These are phyloP conservation scores for Pleurotus ostreatus DNA, from an alignment of 768 basidiomycete genomes.

Conservation along the genomic window DNA sequence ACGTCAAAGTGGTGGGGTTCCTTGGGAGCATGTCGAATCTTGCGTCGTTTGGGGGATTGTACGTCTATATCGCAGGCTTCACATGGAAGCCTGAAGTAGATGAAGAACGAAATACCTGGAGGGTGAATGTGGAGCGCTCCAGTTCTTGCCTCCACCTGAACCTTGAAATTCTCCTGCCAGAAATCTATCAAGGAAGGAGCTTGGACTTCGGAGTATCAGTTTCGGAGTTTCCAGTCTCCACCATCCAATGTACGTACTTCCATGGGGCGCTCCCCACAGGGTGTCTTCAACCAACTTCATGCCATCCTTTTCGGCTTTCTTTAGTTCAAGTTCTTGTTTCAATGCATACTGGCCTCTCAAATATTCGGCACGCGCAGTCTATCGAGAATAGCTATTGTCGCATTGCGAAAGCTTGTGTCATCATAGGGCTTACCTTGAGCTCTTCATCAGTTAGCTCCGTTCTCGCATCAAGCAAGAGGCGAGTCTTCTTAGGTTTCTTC, in stretches of 20 bases:
- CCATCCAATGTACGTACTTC: slow-evolving; percentile 40
- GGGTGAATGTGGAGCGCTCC: slow-evolving; percentile 37
- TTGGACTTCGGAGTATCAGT: slow-evolving; percentile 41
- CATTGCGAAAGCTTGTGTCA: background rate
- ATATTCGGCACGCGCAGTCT: slow-evolving; percentile 67
- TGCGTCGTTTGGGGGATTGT: slow-evolving; percentile 47
- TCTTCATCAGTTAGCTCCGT: slow-evolving; percentile 84
- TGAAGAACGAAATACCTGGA: slow-evolving; percentile 20
- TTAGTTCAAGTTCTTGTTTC: slow-evolving; percentile 46
- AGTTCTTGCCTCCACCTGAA: slow-evolving; percentile 63
- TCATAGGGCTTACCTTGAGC: slow-evolving; percentile 48
- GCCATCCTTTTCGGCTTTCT: slow-evolving; percentile 52
- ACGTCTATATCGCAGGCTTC: slow-evolving; percentile 25
- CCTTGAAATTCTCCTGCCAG: slow-evolving; percentile 70
- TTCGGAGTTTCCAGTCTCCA: background rate
- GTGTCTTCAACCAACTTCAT: slow-evolving; percentile 54
- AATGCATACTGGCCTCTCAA: slow-evolving; percentile 55
- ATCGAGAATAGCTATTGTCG: background rate
- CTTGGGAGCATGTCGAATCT: slow-evolving; percentile 18
- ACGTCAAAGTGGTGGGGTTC: slow-evolving; percentile 10
- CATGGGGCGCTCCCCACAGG: slow-evolving; percentile 62
- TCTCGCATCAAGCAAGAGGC: slow-evolving; percentile 62
- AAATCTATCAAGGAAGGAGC: slow-evolving; percentile 66
- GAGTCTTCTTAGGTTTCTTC: slow-evolving; percentile 44
- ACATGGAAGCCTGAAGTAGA: too few species aligned